Evolutionary conservation across 148 eudicot genomes (phyloP).

Genomic region (Vaccinium darrowii): DNA sequence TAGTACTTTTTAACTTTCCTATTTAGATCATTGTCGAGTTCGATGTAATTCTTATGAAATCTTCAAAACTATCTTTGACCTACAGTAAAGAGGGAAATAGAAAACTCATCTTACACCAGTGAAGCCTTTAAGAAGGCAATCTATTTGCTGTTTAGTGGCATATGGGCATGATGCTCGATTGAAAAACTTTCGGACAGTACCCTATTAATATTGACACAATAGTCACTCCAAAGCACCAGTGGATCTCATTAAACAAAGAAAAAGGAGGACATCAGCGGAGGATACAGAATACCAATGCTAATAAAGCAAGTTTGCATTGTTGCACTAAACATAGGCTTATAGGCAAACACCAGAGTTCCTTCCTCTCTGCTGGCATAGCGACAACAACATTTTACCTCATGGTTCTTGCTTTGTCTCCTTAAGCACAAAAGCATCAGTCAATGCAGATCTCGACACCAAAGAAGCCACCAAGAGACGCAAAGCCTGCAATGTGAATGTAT

Average conservation of each 20-base stretch:
- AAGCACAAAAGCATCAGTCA: constrained; percentile 13
- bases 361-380: not conserved
- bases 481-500: constrained; percentile 10
- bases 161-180: not conserved
- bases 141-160: not conserved
- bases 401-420: constrained; percentile 16
- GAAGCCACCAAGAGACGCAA: constrained; percentile 9
- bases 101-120: not conserved
- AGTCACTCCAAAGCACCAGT: not conserved
- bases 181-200: not conserved
- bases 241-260: not conserved
- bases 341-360: not conserved
- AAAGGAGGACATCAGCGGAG: not conserved
- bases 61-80: too few species aligned
- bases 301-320: not conserved
- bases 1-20: not conserved
- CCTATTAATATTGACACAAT: not conserved
- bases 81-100: too few species aligned
- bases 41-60: not conserved
- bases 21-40: not conserved
- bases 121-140: not conserved
- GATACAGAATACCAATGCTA: not conserved
- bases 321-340: constrained; percentile 6
- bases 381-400: not conserved
- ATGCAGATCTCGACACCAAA: constrained; percentile 4